Base-by-base conservation (phyloP, 1,284 basidiomycete species). In the Acaromyces ingoldii region DNA sequence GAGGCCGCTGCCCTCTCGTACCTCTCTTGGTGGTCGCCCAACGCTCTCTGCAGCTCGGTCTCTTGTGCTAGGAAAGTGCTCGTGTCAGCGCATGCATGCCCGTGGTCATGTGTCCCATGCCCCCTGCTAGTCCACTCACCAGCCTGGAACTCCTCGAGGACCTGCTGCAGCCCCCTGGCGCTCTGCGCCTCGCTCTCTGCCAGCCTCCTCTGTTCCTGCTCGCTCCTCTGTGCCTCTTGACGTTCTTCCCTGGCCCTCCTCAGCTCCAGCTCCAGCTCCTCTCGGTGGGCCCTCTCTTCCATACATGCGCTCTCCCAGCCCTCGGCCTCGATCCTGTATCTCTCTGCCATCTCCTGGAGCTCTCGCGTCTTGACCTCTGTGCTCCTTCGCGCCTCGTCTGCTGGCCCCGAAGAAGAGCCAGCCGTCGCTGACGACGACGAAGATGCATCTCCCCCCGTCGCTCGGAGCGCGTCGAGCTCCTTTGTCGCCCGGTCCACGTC, bases 71-170 rank as follows among this genome's bases (percentile, higher is more conserved):
- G 7, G 34, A 36, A 41, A 5, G 9, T 31, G 15, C 49, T 10
- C 25, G 6, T 42, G 50, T n/a, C n/a, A n/a, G n/a, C n/a, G n/a
- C n/a, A n/a, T n/a, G n/a, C n/a, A n/a, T n/a, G n/a, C n/a, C n/a
- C n/a, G n/a, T n/a, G n/a, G n/a, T n/a, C n/a, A n/a, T n/a, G n/a
- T n/a, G n/a, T n/a, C n/a, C n/a, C n/a, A n/a, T n/a, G n/a, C n/a
- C n/a, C n/a, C n/a, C n/a, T n/a, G n/a, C n/a, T n/a, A n/a, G n/a
- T n/a, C 13, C 9, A 74, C 85, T 63, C 67, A 92, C 91, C 85
- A 55, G 84, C 80, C 78, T 97, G 91, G 76, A 98, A 96, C 76
- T 98, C 95, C 72, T 89, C 86, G 57, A 99, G 78, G 1, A 98
- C 92, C 6, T 87, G 85, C 75, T 96, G 89, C 52, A 99, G 77